phyloP scores from a whole-genome alignment of 2,329 filamentous ascomycete genomes.

The Fusarium sp. region DNA sequence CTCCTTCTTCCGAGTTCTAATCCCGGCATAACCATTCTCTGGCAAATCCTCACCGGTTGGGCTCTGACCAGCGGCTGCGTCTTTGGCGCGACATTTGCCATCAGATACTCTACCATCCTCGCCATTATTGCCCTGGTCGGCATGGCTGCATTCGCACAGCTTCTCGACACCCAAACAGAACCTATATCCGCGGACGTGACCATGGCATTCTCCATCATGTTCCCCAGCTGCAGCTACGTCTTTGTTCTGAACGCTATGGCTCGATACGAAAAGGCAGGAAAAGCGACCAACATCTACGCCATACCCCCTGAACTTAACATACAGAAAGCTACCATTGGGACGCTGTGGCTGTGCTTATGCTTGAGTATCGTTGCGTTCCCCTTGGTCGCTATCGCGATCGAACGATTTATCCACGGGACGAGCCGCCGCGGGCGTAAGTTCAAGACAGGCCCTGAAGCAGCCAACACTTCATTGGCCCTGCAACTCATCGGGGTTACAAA shows the following conservation, averaged over 20 bases:
- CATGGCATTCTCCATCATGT: neutral
- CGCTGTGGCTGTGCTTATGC: neutral
- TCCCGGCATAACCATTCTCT: conserved; percentile 53
- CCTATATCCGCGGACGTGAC: neutral
- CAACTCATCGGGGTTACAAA: conserved; percentile 53
- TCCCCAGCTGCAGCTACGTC: neutral
- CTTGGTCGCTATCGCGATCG: neutral
- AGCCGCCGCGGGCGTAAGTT: neutral
- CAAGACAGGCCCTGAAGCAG: neutral
- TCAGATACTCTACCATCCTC: conserved; percentile 16
- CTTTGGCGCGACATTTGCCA: conserved; percentile 62
- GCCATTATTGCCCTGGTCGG: neutral
- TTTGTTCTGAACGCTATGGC: neutral
- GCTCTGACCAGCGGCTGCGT: conserved; percentile 75
- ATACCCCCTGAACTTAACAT: neutral
- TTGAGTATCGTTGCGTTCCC: neutral
- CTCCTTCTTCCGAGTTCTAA: conserved; percentile 50
- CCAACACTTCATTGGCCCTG: conserved; percentile 48
- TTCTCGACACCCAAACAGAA: neutral
- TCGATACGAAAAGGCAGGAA: neutral
- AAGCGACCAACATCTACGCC: neutral
- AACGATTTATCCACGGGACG: neutral
- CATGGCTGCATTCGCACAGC: neutral
- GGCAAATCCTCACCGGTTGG: conserved; percentile 63
- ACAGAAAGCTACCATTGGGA: neutral